Base-by-base conservation (phyloP, 1,284 basidiomycete genomes). In the Vanrija sp. region DNA sequence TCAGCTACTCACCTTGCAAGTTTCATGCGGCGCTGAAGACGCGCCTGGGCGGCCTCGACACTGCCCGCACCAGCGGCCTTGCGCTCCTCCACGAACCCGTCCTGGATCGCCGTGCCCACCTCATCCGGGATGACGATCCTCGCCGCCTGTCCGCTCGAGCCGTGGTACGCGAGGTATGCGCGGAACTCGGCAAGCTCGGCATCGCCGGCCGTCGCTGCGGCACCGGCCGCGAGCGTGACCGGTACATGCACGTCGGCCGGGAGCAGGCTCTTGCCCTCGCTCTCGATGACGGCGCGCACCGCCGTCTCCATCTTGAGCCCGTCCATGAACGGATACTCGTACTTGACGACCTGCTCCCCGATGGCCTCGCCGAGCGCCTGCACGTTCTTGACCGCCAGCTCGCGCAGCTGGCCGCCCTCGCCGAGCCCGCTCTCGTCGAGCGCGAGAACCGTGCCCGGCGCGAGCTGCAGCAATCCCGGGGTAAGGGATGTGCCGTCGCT, bases 261-360 rank as follows among this genome's bases (percentile, higher is more conserved):
- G 12, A 76, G 51, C 39, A 77, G 51, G 45, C 63, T 71, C 58
- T 71, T 73, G n/a, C 68, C 73, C 51, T 75, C 69, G 38, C 69
- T 68, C 28, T 72, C 56, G 9, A 77, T 63, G 1, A 70, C 48
- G 6, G 65, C 55, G 43, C 66, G 61, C 1, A 74, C 54, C 23
- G 67, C 65, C 42, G 65, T 67, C 25, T 72, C 68, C 68, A 77
- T 76, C 57, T 70, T 71, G 43, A 76, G 62, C 5, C 64, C 66
- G 46, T 74, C 71, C 62, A 73, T 73, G 54, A 64, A 77, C 3
- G 75, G 75, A 51, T 75, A 77, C 49, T 72, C 69, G 61, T 76
- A 77, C 26, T 61, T 53, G 18, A 77, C 52, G 21, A 51, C 60
- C 54, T 76, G 74, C 19, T 66, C 64, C 28, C 56, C 61, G 38